These are phyloP conservation scores for Ascochyta lentis DNA, from an alignment of 2,329 filamentous ascomycete genomes.

Conservation along the genomic window DNA sequence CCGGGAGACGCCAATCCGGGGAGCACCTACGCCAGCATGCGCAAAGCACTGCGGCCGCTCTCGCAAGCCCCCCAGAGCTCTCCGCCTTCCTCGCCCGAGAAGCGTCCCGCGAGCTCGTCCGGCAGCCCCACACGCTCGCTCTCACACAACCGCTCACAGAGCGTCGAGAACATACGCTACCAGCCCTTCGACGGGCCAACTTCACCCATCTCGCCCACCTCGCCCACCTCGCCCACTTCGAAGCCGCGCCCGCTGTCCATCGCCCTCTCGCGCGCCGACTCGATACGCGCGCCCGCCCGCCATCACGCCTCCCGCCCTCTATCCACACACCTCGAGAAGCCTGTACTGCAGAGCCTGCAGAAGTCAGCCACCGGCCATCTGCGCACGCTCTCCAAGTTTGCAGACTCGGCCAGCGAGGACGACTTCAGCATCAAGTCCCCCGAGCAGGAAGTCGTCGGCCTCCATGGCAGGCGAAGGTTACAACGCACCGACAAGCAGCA, in stretches of 20 bases:
- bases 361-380: conserved; percentile 91
- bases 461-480: conserved; percentile 82
- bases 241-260: conserved; percentile 54
- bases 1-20: conserved; percentile 59
- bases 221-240: conserved; percentile 49
- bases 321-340: conserved; percentile 45
- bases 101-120: conserved; percentile 19
- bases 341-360: conserved; percentile 79
- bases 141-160: conserved; percentile 43
- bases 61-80: conserved; percentile 42
- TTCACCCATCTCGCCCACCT: conserved; percentile 33
- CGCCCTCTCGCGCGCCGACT: conserved; percentile 48
- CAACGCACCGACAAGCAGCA: conserved; percentile 70
- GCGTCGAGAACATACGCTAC: conserved; percentile 49
- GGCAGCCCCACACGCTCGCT: conserved; percentile 29
- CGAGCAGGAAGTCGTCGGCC: conserved; percentile 83
- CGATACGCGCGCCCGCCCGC: conserved; percentile 46
- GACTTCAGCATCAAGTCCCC: conserved; percentile 81
- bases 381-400: conserved; percentile 82
- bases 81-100: conserved; percentile 36
- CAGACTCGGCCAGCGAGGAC: conserved; percentile 74
- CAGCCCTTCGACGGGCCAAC: conserved; percentile 55
- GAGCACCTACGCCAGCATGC: conserved; percentile 72
- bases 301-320: conserved; percentile 42
- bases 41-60: conserved; percentile 73